Percentiles rank a stretch among this genome's conserved stretches.
These are phyloP conservation scores for Penicillium sp. DNA, from an alignment of 2,329 filamentous ascomycete species.

Conservation along the genomic window DNA sequence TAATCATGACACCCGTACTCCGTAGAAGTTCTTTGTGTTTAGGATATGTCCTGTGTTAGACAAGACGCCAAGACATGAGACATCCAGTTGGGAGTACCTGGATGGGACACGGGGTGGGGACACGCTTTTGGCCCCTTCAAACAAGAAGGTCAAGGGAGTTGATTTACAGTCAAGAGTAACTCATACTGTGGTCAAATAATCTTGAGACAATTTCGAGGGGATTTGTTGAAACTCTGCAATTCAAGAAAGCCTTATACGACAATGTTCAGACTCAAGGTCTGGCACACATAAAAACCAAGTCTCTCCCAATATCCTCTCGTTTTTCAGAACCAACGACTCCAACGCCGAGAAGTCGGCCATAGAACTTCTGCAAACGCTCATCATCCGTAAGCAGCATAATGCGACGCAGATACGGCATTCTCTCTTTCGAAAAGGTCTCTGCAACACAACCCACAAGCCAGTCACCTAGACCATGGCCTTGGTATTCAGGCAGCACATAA, in stretches of 20 bases:
- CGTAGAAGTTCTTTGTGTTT: too few relatives aligned
- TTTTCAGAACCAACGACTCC: constrained; percentile 23
- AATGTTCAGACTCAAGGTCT: constrained; percentile 9
- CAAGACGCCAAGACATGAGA: too few relatives aligned
- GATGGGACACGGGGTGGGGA: too few relatives aligned
- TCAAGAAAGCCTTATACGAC: not conserved
- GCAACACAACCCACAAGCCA: constrained; percentile 66
- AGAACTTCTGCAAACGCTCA: constrained; percentile 20
- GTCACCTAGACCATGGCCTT: constrained; percentile 62
- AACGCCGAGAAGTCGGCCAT: constrained; percentile 24
- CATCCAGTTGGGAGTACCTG: too few relatives aligned
- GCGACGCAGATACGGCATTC: constrained; percentile 62
- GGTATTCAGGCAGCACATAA: constrained; percentile 62
- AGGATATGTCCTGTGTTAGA: too few relatives aligned
- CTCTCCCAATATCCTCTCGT: constrained; percentile 15
- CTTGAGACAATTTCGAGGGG: too few relatives aligned
- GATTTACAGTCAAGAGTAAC: too few relatives aligned
- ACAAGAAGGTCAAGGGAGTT: too few relatives aligned
- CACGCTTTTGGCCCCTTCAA: too few relatives aligned
- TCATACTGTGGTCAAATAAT: too few relatives aligned
- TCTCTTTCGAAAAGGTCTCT: constrained; percentile 51
- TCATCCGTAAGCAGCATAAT: constrained; percentile 50
- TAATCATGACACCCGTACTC: too few relatives aligned
- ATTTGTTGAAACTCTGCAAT: too few relatives aligned
- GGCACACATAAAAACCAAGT: constrained; percentile 23